These are phyloP conservation scores for Halophytophthora polymorphica DNA, from an alignment of 352 stramenopile species.

Conservation along the genomic window DNA sequence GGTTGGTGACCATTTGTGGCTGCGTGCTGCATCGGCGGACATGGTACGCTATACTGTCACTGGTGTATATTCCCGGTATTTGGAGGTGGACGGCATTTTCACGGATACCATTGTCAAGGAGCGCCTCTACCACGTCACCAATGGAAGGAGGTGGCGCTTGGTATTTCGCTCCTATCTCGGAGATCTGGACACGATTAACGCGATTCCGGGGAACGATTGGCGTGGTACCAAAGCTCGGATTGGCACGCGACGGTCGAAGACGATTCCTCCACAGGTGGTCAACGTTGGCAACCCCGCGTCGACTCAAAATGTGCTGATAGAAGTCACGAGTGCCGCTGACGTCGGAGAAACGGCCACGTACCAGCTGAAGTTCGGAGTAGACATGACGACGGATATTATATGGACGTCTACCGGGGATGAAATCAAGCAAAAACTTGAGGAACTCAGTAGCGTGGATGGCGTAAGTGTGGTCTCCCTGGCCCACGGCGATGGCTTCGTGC, in stretches of 20 bases:
- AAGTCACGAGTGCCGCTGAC: constrained; percentile 25
- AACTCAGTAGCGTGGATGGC: constrained; percentile 45
- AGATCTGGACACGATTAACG: constrained; percentile 54
- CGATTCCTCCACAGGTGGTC: constrained; percentile 36
- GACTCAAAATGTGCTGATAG: constrained; percentile 52
- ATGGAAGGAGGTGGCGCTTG: constrained; percentile 60
- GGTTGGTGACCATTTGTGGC: constrained; percentile 51
- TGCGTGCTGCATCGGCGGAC: constrained; percentile 33
- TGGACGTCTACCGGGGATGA: constrained; percentile 30
- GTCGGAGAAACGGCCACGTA: constrained; percentile 35
- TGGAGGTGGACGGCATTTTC: constrained; percentile 54
- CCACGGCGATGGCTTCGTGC: constrained; percentile 59
- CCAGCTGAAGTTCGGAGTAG: constrained; percentile 46
- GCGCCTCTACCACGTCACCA: constrained; percentile 31
- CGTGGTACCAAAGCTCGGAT: constrained; percentile 53
- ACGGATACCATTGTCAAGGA: constrained; percentile 31
- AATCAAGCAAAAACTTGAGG: constrained; percentile 45
- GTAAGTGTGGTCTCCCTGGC: constrained; percentile 43
- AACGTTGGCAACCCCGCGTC: constrained; percentile 50
- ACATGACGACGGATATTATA: constrained; percentile 34
- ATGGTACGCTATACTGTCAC: constrained; percentile 48
- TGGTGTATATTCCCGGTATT: constrained; percentile 22
- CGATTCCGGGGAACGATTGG: constrained; percentile 55
- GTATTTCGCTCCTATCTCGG: constrained; percentile 68
- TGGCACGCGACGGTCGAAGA: constrained; percentile 33